phyloP scores from a whole-genome alignment of 108 stramenopile species.

The Cyclostephanos tholiformis region DNA sequence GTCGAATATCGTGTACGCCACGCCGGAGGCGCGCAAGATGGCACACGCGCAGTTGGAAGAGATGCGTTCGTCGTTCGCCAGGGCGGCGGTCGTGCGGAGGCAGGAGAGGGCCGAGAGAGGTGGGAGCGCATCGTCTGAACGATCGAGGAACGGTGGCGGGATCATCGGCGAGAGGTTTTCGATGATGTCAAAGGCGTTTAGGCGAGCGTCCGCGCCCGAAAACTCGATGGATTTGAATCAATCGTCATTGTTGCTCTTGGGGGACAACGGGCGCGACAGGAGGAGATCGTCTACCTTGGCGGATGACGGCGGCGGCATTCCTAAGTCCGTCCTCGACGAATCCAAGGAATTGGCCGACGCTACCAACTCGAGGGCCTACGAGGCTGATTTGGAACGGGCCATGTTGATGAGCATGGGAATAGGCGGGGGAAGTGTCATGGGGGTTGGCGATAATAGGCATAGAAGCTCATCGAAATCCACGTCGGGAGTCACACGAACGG shows the following conservation, averaged over 20 bases:
- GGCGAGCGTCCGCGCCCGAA: not conserved
- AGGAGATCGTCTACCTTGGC: not conserved
- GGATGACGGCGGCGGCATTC: slow-evolving; percentile 20
- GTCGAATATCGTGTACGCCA: slow-evolving; percentile 61
- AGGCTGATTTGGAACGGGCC: slow-evolving; percentile 47
- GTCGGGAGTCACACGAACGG: slow-evolving; percentile 20
- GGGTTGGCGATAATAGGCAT: slow-evolving; percentile 23
- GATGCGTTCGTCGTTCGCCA: slow-evolving; percentile 49
- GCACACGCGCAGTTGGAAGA: slow-evolving; percentile 68
- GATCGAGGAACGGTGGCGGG: not conserved
- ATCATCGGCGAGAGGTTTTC: slow-evolving; percentile 2
- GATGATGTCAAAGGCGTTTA: not conserved
- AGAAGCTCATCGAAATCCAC: not conserved
- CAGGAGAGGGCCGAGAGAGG: slow-evolving; percentile 26
- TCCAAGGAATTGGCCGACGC: slow-evolving; percentile 28
- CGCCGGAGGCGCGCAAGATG: slow-evolving; percentile 62
- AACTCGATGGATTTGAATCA: not conserved
- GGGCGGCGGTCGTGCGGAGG: slow-evolving; percentile 23
- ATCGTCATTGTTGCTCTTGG: not conserved
- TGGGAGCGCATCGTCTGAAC: slow-evolving; percentile 13
- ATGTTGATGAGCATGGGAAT: slow-evolving; percentile 45
- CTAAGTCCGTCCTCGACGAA: slow-evolving; percentile 40
- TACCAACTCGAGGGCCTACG: slow-evolving; percentile 13
- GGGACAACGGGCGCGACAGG: slow-evolving; percentile 1
- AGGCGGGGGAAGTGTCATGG: slow-evolving; percentile 45